These are phyloP conservation scores for Hamigera avellanea DNA, from an alignment of 495 filamentous ascomycete genomes.

Conservation along the genomic window DNA sequence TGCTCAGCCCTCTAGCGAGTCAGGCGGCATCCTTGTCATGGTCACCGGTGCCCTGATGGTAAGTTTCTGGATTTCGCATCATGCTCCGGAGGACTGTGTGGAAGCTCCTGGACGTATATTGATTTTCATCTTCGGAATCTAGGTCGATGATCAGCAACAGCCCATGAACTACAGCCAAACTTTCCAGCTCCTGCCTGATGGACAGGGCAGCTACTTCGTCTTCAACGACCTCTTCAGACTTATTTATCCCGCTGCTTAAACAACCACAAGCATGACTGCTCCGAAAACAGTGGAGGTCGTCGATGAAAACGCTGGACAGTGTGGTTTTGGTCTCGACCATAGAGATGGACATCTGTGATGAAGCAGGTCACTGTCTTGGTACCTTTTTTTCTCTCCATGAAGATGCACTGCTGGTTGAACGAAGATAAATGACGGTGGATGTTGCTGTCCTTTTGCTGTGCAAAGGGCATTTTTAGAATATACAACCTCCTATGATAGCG, in stretches of 20 bases:
- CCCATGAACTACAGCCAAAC: conserved; percentile 79
- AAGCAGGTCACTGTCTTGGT: too few species aligned
- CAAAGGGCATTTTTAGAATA: too few species aligned
- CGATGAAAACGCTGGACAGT: too few species aligned
- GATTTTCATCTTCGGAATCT: not conserved
- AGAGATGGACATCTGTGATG: too few species aligned
- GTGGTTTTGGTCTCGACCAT: too few species aligned
- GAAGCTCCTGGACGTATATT: not conserved
- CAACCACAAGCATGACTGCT: not conserved
- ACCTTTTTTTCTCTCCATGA: too few species aligned
- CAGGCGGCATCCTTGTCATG: conserved; percentile 62
- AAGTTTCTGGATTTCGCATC: conserved; percentile 12
- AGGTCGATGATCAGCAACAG: conserved; percentile 73
- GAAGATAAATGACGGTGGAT: not conserved
- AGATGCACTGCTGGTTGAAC: not conserved
- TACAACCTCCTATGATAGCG: too few species aligned
- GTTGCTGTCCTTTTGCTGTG: too few species aligned
- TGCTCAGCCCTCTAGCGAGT: conserved; percentile 54
- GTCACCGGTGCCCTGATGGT: conserved; percentile 80
- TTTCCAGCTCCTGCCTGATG: conserved; percentile 70
- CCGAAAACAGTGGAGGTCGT: too few species aligned
- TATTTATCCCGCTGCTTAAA: conserved; percentile 39
- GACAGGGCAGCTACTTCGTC: conserved; percentile 63
- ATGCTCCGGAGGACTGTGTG: too few species aligned
- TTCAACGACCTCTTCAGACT: conserved; percentile 90